Conservation (phyloP, 306 rosid genomes). For the Prunus kanzakura region DNA sequence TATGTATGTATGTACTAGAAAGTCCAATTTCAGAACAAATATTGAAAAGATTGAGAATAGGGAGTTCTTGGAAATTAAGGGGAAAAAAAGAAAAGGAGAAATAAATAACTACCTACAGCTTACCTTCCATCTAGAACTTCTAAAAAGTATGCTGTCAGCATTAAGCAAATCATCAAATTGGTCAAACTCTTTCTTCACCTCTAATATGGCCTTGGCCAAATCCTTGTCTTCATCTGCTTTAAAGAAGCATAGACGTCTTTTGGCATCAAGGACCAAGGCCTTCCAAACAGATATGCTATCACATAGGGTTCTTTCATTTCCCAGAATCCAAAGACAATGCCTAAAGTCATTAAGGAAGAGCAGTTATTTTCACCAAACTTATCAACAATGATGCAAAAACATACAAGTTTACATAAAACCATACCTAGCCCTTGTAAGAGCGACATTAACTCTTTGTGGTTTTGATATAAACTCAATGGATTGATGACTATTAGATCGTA, state of each 20-base stretch:
- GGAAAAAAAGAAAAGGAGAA: background rate
- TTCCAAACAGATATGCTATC: conserved; percentile 55
- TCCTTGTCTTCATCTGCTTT: conserved; percentile 60
- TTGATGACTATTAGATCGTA: conserved; percentile 39
- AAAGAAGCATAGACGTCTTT: conserved; percentile 55
- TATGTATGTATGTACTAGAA: background rate
- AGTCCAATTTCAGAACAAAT: background rate
- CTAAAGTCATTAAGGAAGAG: conserved; percentile 30
- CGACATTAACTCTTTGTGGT: conserved; percentile 65
- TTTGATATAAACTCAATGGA: conserved; percentile 52
- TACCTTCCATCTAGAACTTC: conserved; percentile 75
- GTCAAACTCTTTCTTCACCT: conserved; percentile 52
- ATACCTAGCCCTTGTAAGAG: conserved; percentile 88
- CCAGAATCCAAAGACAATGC: conserved; percentile 78
- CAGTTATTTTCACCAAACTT: background rate
- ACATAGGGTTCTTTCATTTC: conserved; percentile 49
- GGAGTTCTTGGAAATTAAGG: background rate
- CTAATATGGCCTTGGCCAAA: conserved; percentile 55
- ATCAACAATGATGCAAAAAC: background rate
- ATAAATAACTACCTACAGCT: background rate
- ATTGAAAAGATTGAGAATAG: background rate
- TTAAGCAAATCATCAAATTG: conserved; percentile 70
- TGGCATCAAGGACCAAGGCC: conserved; percentile 53
- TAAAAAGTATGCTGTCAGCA: conserved; percentile 51
- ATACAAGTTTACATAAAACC: background rate